Evolutionary conservation across 176 grass and related monocot genomes (phyloP), one percentile per base, ranked within the genome.

Genomic region (Puya raimondii): DNA sequence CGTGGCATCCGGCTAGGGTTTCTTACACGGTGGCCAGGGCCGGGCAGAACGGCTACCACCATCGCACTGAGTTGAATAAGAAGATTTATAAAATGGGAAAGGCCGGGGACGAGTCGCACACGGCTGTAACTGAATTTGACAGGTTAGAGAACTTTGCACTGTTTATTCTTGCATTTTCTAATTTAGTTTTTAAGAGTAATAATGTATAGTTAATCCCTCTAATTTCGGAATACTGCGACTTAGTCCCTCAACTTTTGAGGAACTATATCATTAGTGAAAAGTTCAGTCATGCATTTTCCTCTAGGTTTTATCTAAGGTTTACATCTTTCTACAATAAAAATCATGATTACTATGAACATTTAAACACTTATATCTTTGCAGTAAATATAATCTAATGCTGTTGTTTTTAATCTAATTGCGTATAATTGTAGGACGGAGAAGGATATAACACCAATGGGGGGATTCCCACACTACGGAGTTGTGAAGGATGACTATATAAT

Each of bases 371-470:
- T 0, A n/a, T 7, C 52, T 6, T 56, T 56, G 52, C 52, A 1
- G 11, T 16, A 54, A 13, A 12, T 54, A 53, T 0, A 67, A 67
- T 58, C 33, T 66, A 14, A 0, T 1, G 25, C 25, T 26, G 0
- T 26, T 26, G 0, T 26, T 26, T 26, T 26, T 26, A 0, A 21
- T 17, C 78, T 11, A 50, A 7, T 18, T 22, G 16, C 16, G 17
- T 22, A 2, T 2, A 21, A 18, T 22, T 61, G n/a, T 86, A 97
- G 93, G 83, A 97, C 93, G 9, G 93, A 97, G 78, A 97, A 97
- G 80, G 93, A 92, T 64, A 90, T 97, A 29, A 97, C 93, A 9
- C 93, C 93, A 23, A 97, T 97, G 86, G 93, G 93, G 64, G 93
- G 93, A 14, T 97, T 97, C 81, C 93, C 89, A 2, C 93, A 97